phyloP scores from a whole-genome alignment of 495 filamentous ascomycete genomes.

The Oidiodendron maius region DNA sequence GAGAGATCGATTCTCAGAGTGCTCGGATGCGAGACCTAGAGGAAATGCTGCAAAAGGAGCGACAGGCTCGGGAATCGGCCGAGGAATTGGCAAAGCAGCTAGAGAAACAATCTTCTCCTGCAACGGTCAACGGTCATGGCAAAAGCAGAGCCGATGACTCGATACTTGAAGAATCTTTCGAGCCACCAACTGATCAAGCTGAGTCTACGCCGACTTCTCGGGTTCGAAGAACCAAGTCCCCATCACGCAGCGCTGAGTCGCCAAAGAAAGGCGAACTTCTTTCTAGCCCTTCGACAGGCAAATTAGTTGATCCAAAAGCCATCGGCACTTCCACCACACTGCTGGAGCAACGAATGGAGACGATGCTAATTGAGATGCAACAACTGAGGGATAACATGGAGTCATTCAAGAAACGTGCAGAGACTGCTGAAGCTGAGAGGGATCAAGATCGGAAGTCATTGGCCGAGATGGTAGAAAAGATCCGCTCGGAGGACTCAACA shows the following conservation, averaged over 20 bases:
- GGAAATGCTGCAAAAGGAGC: slow-evolving; percentile 68
- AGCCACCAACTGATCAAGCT: slow-evolving; percentile 19
- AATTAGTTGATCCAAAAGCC: slow-evolving; percentile 19
- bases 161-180: slow-evolving; percentile 28
- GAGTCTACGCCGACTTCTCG: background rate
- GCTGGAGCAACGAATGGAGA: slow-evolving; percentile 69
- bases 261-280: slow-evolving; percentile 10
- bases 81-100: slow-evolving; percentile 73
- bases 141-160: slow-evolving; percentile 19
- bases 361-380: slow-evolving; percentile 76
- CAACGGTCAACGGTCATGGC: slow-evolving; percentile 19
- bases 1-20: slow-evolving; percentile 75
- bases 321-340: slow-evolving; percentile 24
- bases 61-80: slow-evolving; percentile 71
- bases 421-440: slow-evolving; percentile 72
- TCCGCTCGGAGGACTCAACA: slow-evolving; percentile 59
- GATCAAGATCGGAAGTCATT: slow-evolving; percentile 62
- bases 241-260: background rate
- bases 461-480: slow-evolving; percentile 81
- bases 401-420: slow-evolving; percentile 66
- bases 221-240: too few species aligned
- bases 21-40: slow-evolving; percentile 78
- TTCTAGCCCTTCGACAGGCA: slow-evolving; percentile 29
- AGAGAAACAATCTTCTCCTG: slow-evolving; percentile 46
- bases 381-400: slow-evolving; percentile 77